A percentile compares a stretch with the other conserved stretches of the same genome.
phyloP scores from a whole-genome alignment of 2,329 filamentous ascomycete species.

The Triangularia verruculosa region DNA sequence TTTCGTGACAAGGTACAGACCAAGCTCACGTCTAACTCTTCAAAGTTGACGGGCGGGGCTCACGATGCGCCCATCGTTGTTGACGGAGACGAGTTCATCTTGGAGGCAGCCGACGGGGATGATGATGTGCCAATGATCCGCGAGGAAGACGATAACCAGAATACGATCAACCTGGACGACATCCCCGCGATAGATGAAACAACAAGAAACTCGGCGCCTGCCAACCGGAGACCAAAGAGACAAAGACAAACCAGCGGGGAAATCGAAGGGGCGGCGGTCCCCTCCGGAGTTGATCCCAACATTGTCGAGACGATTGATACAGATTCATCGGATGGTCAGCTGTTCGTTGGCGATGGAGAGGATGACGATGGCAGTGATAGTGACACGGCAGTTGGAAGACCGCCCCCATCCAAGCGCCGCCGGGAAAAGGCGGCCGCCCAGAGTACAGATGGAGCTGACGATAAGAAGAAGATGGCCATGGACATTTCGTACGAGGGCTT shows the following conservation, averaged over 20 bases:
- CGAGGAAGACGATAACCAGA: slow-evolving; percentile 56
- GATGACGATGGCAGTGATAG: slow-evolving; percentile 31
- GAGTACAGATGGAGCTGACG: slow-evolving; percentile 46
- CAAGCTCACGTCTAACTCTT: slow-evolving; percentile 59
- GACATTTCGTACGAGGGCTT: slow-evolving; percentile 92
- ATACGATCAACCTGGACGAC: slow-evolving; percentile 49
- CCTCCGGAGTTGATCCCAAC: slow-evolving; percentile 27
- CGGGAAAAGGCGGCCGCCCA: slow-evolving; percentile 35
- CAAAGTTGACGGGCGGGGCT: slow-evolving; percentile 55
- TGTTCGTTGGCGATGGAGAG: slow-evolving; percentile 13
- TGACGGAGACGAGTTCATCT: slow-evolving; percentile 40
- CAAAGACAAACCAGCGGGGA: slow-evolving; percentile 30
- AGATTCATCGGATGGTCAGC: slow-evolving; percentile 25
- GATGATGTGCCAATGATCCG: slow-evolving; percentile 27
- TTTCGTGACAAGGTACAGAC: slow-evolving; percentile 59
- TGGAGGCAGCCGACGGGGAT: slow-evolving; percentile 7
- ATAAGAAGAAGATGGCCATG: slow-evolving; percentile 89
- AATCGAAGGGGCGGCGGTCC: slow-evolving; percentile 36
- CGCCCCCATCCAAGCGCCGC: slow-evolving; percentile 44
- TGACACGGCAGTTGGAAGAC: slow-evolving; percentile 39
- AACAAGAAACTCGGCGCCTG: slow-evolving; percentile 28
- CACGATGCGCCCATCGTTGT: slow-evolving; percentile 54
- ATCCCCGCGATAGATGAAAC: slow-evolving; percentile 48
- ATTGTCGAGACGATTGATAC: slow-evolving; percentile 20
- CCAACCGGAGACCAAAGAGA: slow-evolving; percentile 33